phyloP scores from a whole-genome alignment of 1,284 basidiomycete species.

The Dichomitus squalens region DNA sequence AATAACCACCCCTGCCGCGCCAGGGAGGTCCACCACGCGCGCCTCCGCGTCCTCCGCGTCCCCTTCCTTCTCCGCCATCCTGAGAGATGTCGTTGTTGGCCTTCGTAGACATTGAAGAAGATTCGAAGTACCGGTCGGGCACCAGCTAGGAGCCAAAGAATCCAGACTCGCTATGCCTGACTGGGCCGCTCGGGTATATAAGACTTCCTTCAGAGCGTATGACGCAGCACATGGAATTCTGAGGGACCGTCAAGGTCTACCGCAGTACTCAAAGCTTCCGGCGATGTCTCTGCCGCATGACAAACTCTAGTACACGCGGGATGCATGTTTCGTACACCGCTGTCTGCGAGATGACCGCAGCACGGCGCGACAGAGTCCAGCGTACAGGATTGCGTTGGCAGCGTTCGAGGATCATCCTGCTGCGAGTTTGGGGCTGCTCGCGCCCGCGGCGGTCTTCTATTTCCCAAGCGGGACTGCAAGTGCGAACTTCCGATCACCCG shows the following conservation, averaged over 20 bases:
- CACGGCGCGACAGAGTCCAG: too few relatives aligned
- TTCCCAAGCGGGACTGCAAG: too few relatives aligned
- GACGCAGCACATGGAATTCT: not conserved
- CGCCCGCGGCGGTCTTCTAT: too few relatives aligned
- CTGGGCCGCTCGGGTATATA: not conserved
- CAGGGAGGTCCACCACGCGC: not conserved
- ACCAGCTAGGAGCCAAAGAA: not conserved
- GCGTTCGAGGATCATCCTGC: too few relatives aligned
- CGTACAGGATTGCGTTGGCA: too few relatives aligned
- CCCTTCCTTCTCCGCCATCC: not conserved
- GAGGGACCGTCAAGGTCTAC: not conserved
- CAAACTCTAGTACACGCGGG: too few relatives aligned
- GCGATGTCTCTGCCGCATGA: too few relatives aligned
- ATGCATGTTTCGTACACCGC: too few relatives aligned
- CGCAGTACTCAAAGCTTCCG: not conserved
- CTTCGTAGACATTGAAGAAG: not conserved
- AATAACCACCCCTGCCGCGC: slow-evolving; percentile 1
- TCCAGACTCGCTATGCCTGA: not conserved
- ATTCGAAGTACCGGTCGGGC: not conserved
- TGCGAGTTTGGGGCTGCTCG: too few relatives aligned
- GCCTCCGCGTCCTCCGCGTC: not conserved
- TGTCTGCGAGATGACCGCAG: too few relatives aligned
- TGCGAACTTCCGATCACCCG: too few relatives aligned
- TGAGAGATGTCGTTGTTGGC: not conserved
- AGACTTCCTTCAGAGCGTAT: not conserved